Evolutionary conservation across 495 filamentous ascomycete species (phyloP).

Genomic region (Durotheca rogersii): DNA sequence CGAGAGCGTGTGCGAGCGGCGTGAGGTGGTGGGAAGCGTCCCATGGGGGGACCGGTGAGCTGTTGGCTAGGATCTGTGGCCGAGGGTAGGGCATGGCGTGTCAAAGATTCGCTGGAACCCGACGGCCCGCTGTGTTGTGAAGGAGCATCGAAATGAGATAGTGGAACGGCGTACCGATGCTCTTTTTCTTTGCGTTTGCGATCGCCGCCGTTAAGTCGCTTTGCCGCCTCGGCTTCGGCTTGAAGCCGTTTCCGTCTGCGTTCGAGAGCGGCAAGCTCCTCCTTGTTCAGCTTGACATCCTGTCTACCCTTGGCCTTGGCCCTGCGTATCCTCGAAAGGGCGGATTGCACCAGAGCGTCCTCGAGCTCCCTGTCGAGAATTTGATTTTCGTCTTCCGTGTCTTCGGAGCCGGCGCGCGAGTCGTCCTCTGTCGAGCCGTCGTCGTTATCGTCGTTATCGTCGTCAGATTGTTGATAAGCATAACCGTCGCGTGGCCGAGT

Average conservation of each 20-base stretch:
- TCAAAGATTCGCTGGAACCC: slow-evolving; percentile 16
- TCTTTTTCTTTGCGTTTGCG: slow-evolving; percentile 38
- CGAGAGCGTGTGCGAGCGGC: slow-evolving; percentile 35
- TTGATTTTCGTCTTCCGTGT: slow-evolving; percentile 55
- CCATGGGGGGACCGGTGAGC: slow-evolving; percentile 36
- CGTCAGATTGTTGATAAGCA: slow-evolving; percentile 51
- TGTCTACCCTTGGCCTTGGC: slow-evolving; percentile 70
- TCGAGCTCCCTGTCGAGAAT: slow-evolving; percentile 54
- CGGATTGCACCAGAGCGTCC: slow-evolving; percentile 70
- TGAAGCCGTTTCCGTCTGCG: slow-evolving; percentile 60
- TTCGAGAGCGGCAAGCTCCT: slow-evolving; percentile 75
- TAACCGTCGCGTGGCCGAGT: slow-evolving; percentile 41
- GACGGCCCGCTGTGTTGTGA: slow-evolving; percentile 17
- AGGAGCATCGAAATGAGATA: slow-evolving; percentile 42
- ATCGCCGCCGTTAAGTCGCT: slow-evolving; percentile 18
- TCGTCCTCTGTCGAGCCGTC: slow-evolving; percentile 55
- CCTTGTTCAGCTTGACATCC: slow-evolving; percentile 72
- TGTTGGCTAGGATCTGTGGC: slow-evolving; percentile 17
- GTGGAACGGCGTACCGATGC: slow-evolving; percentile 43
- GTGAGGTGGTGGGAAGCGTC: slow-evolving; percentile 42
- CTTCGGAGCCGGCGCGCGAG: slow-evolving; percentile 44
- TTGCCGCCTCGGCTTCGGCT: slow-evolving; percentile 41
- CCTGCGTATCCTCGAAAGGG: slow-evolving; percentile 71
- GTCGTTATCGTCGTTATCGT: slow-evolving; percentile 49
- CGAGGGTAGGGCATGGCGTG: slow-evolving; percentile 16